These are phyloP conservation scores for Striga asiatica DNA, from an alignment of 257 asterid species.

Conservation along the genomic window DNA sequence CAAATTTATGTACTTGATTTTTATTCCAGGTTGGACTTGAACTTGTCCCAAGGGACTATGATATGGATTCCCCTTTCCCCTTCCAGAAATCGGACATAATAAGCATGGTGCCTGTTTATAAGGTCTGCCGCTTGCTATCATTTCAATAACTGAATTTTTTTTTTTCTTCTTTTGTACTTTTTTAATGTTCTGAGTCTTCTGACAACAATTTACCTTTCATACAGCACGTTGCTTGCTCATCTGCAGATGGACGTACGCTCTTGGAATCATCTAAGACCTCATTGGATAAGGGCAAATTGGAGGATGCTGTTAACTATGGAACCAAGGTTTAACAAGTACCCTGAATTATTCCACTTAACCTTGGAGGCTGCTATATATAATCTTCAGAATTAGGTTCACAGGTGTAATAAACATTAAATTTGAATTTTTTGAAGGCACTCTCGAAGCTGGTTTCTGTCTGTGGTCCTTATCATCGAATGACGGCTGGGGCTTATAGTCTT, in stretches of 20 bases:
- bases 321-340: slow-evolving; percentile 43
- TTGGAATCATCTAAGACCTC: slow-evolving; percentile 74
- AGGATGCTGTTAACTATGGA: slow-evolving; percentile 72
- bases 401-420: slow-evolving; percentile 12
- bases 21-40: slow-evolving; percentile 64
- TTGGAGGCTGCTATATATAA: not conserved
- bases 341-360: slow-evolving; percentile 6
- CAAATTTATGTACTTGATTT: not conserved
- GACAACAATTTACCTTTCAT: slow-evolving; percentile 16
- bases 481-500: slow-evolving; percentile 79
- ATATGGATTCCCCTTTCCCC: slow-evolving; percentile 59
- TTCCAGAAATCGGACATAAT: slow-evolving; percentile 58
- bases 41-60: slow-evolving; percentile 70
- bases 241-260: slow-evolving; percentile 75
- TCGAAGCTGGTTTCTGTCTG: slow-evolving; percentile 63
- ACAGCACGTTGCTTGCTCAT: slow-evolving; percentile 77
- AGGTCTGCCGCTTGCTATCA: slow-evolving; percentile 30
- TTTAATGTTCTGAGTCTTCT: slow-evolving; percentile 18
- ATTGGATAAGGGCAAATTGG: slow-evolving; percentile 74
- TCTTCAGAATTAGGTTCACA: not conserved
- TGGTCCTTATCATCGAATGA: slow-evolving; percentile 87
- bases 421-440: slow-evolving; percentile 49
- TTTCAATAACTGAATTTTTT: not conserved
- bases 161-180: too few species aligned
- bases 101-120: slow-evolving; percentile 65